A percentile compares a stretch with the other conserved stretches of the same genome.
Conservation (phyloP, 257 asterid species). For the Phtheirospermum japonicum region DNA sequence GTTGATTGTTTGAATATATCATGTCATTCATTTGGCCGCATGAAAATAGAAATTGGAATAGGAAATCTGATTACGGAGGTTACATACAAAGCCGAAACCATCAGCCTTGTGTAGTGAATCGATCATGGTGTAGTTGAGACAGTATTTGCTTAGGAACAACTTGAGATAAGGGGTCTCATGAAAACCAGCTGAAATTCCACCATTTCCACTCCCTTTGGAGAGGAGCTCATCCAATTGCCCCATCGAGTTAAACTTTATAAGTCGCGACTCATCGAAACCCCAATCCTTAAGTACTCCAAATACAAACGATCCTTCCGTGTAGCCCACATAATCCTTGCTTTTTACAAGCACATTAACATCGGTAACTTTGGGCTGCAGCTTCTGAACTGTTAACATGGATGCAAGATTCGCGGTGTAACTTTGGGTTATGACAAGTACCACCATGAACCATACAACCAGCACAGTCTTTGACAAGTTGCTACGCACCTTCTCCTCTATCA, state of each 20-base stretch:
- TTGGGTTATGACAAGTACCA: constrained; percentile 41
- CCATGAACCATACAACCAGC: constrained; percentile 41
- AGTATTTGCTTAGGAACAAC: constrained; percentile 37
- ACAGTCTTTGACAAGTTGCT: constrained; percentile 46
- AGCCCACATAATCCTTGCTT: constrained; percentile 29
- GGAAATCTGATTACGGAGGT: too few species aligned
- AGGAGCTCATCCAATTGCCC: constrained; percentile 27
- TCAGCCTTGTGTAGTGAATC: constrained; percentile 39
- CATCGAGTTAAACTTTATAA: not conserved
- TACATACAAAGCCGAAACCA: constrained; percentile 51
- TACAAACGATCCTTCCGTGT: constrained; percentile 32
- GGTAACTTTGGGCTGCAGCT: constrained; percentile 47
- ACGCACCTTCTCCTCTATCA: constrained; percentile 41
- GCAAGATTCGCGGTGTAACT: constrained; percentile 58
- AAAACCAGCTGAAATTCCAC: constrained; percentile 38
- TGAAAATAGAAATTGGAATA: not conserved
- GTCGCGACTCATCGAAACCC: constrained; percentile 25
- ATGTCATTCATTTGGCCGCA: too few species aligned
- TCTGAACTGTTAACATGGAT: constrained; percentile 50
- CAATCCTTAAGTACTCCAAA: constrained; percentile 23
- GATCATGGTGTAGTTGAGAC: constrained; percentile 36
- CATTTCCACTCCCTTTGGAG: constrained; percentile 32
- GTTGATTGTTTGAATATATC: too few species aligned
- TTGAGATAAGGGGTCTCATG: constrained; percentile 41
- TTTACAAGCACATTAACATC: constrained; percentile 34